A percentile compares a stretch with the other conserved stretches of the same genome.
phyloP scores from a whole-genome alignment of 2,329 filamentous ascomycete genomes.

The Trichophyton rubrum region DNA sequence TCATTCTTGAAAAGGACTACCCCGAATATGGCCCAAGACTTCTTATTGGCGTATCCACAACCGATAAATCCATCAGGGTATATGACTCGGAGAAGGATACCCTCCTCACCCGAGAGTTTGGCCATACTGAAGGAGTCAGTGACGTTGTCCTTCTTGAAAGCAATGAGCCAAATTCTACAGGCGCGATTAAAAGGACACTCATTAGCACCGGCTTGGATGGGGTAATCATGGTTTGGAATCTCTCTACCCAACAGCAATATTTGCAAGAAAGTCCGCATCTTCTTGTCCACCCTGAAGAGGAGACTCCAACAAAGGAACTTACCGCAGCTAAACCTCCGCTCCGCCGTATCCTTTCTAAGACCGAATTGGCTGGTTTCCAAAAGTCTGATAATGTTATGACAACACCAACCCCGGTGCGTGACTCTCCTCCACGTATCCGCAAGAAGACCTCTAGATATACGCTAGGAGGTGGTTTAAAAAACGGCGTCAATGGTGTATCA shows the following conservation, averaged over 20 bases:
- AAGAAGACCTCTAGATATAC: conserved; percentile 44
- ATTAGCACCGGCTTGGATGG: conserved; percentile 69
- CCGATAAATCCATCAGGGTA: conserved; percentile 85
- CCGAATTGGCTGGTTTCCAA: conserved; percentile 70
- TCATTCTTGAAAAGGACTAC: conserved; percentile 48
- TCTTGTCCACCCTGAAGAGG: conserved; percentile 23
- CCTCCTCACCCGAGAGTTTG: conserved; percentile 81
- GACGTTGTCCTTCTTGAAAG: conserved; percentile 60
- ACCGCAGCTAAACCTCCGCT: conserved; percentile 58
- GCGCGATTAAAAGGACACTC: conserved; percentile 39
- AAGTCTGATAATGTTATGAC: conserved; percentile 35
- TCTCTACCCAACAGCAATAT: conserved; percentile 24
- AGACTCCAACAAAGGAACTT: conserved; percentile 34
- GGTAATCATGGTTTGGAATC: conserved; percentile 67
- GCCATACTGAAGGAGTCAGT: conserved; percentile 87
- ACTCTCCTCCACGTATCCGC: conserved; percentile 40
- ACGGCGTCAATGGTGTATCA: conserved; percentile 14
- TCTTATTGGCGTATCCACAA: conserved; percentile 79
- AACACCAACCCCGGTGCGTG: conserved; percentile 33
- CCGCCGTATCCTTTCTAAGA: conserved; percentile 72
- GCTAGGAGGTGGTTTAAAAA: conserved; percentile 29
- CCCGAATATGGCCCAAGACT: conserved; percentile 49
- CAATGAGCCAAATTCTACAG: conserved; percentile 22
- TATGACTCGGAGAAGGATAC: conserved; percentile 68
- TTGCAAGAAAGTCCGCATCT: conserved; percentile 11